These are phyloP conservation scores for Nitzschia sp. DNA, from an alignment of 108 stramenopile genomes.

Conservation along the genomic window DNA sequence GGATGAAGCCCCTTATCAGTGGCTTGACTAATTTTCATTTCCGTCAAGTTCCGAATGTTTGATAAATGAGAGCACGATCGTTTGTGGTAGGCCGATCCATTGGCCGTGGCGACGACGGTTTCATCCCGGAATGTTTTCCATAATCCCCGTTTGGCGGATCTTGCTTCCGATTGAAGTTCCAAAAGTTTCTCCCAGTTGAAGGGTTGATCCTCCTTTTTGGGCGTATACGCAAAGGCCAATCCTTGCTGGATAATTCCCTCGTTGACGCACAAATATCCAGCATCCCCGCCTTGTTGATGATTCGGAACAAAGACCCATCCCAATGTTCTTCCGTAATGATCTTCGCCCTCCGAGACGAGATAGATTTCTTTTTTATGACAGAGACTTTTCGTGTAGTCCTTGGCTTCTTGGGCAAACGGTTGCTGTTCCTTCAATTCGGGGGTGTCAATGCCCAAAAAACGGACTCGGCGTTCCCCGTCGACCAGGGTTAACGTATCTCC, in stretches of 20 bases:
- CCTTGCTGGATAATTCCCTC: conserved; percentile 74
- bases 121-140: conserved; percentile 45
- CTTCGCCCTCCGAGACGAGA: conserved; percentile 52
- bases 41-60: conserved; percentile 37
- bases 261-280: conserved; percentile 68
- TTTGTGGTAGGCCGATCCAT: conserved; percentile 73
- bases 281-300: conserved; percentile 19
- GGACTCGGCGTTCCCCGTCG: conserved; percentile 60
- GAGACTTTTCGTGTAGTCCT: conserved; percentile 61
- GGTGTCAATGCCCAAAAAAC: conserved; percentile 78
- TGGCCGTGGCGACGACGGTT: conserved; percentile 47
- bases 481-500: conserved; percentile 76
- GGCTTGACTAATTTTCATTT: conserved; percentile 48
- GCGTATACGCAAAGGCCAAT: conserved; percentile 57
- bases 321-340: conserved; percentile 73
- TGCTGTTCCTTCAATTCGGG: conserved; percentile 82
- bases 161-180: conserved; percentile 51
- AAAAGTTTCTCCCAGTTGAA: conserved; percentile 66
- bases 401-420: conserved; percentile 77
- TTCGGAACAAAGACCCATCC: conserved; percentile 57
- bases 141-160: conserved; percentile 26
- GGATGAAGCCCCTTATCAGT: conserved; percentile 67
- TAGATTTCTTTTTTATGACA: conserved; percentile 62
- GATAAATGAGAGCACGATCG: conserved; percentile 60
- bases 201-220: conserved; percentile 38